Percentiles rank a stretch among this genome's conserved stretches.
Conservation (phyloP, 2,329 filamentous ascomycete genomes). For the Neonectria ditissima region DNA sequence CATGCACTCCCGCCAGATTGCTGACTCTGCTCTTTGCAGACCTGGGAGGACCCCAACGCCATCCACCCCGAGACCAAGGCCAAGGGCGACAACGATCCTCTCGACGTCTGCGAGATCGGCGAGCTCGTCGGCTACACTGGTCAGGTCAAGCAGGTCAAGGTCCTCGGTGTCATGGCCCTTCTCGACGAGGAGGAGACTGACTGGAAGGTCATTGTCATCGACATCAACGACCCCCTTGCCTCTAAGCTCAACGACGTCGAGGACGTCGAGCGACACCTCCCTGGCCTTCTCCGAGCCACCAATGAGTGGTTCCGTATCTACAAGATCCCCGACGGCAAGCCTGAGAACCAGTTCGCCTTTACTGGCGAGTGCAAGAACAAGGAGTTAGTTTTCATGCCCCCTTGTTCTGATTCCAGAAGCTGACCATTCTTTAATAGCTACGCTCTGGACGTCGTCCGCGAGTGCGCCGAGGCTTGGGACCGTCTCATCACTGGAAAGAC, state of each 20-base stretch:
- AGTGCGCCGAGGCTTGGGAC: slow-evolving; percentile 98
- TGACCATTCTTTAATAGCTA: slow-evolving; percentile 66
- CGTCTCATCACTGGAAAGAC: slow-evolving; percentile 93
- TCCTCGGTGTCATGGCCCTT: slow-evolving; percentile 98
- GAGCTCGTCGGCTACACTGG: slow-evolving; percentile 96
- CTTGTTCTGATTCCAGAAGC: slow-evolving; percentile 6
- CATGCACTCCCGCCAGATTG: slow-evolving; percentile 13
- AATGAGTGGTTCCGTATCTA: slow-evolving; percentile 99
- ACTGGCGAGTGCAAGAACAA: slow-evolving; percentile 99
- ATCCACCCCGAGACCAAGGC: slow-evolving; percentile 99
- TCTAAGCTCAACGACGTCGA: slow-evolving; percentile 98
- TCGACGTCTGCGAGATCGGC: slow-evolving; percentile 99
- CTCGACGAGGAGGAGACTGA: slow-evolving; percentile 99
- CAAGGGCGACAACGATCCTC: slow-evolving; percentile 99
- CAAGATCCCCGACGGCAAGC: slow-evolving; percentile 99
- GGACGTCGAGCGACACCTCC: slow-evolving; percentile 98
- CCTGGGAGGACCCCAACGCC: slow-evolving; percentile 98
- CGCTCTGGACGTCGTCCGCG: slow-evolving; percentile 93
- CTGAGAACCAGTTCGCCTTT: slow-evolving; percentile 99
- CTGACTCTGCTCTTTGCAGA: slow-evolving; percentile 65
- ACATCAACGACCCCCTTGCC: slow-evolving; percentile 96
- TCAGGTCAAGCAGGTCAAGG: slow-evolving; percentile 99
- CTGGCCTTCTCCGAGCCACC: slow-evolving; percentile 94
- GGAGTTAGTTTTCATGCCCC: slow-evolving; percentile 68
- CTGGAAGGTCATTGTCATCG: slow-evolving; percentile 99